These are phyloP conservation scores for Funneliformis geosporum DNA, from an alignment of 192 early-diverging fungal species.

Conservation along the genomic window DNA sequence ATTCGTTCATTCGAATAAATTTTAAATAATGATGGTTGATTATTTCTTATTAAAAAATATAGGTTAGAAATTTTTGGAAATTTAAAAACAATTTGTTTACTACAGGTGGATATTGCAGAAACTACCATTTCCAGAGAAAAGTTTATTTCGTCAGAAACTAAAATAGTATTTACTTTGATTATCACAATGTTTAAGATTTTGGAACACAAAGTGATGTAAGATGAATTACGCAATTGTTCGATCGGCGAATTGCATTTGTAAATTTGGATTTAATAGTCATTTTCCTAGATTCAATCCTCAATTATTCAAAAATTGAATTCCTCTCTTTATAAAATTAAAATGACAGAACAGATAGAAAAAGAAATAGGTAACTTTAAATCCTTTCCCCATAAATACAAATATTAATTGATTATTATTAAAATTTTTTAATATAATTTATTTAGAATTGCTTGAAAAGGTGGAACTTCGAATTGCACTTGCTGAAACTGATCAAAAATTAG, in stretches of 20 bases:
- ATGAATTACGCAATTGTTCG: neutral
- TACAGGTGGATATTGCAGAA: neutral
- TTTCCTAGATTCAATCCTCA: too few relatives aligned
- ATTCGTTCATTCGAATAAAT: neutral
- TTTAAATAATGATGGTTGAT: neutral
- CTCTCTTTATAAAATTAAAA: neutral
- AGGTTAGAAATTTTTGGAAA: neutral
- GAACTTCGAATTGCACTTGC: constrained; percentile 76
- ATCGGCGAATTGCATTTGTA: neutral
- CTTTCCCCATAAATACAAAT: neutral
- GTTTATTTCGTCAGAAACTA: neutral
- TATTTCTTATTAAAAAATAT: neutral
- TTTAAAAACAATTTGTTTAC: neutral
- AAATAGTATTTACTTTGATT: too few relatives aligned
- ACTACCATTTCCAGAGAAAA: neutral
- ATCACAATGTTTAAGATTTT: neutral
- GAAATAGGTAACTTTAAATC: neutral
- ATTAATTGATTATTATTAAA: neutral
- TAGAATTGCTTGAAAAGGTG: constrained; percentile 65
- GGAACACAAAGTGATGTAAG: neutral
- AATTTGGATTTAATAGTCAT: neutral
- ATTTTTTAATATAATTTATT: neutral
- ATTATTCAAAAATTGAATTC: too few relatives aligned
- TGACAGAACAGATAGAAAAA: neutral
- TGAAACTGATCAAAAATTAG: constrained; percentile 65